A percentile compares a stretch with the other conserved stretches of the same genome.
Conservation (phyloP, 352 stramenopile species). For the Pythium brassicae region DNA sequence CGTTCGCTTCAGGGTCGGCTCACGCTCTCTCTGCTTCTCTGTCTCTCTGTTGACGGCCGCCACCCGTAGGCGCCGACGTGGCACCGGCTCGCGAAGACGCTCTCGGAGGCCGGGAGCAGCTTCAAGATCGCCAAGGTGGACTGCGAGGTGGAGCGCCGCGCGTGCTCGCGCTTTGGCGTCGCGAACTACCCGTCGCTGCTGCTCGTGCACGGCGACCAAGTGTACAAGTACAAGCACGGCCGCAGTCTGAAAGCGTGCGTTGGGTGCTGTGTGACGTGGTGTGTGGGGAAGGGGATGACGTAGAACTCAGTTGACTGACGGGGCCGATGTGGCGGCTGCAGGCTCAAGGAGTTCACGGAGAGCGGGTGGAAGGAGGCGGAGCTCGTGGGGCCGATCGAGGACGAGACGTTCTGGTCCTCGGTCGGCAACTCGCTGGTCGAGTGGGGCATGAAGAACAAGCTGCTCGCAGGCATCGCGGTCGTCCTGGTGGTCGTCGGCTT, state of each 20-base stretch:
- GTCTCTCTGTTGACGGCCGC: no score
- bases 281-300: not conserved
- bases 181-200: constrained; percentile 74
- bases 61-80: constrained; percentile 48
- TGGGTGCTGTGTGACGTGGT: not conserved
- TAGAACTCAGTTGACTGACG: not conserved
- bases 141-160: constrained; percentile 69
- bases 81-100: constrained; percentile 63
- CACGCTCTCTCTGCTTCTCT: not conserved
- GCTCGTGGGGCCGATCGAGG: constrained; percentile 44
- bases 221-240: constrained; percentile 75
- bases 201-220: constrained; percentile 62
- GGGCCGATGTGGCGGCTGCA: not conserved
- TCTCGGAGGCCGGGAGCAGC: constrained; percentile 54
- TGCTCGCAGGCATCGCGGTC: constrained; percentile 43
- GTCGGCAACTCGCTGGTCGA: constrained; percentile 59
- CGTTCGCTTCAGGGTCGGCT: no score
- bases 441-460: constrained; percentile 61
- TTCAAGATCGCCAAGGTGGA: constrained; percentile 55
- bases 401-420: constrained; percentile 53
- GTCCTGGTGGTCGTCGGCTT: constrained; percentile 57
- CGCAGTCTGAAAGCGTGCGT: constrained; percentile 50
- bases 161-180: constrained; percentile 79
- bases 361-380: constrained; percentile 51
- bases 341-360: constrained; percentile 52